phyloP scores from a whole-genome alignment of 2,329 filamentous ascomycete species.

The Didymella pomorum region DNA sequence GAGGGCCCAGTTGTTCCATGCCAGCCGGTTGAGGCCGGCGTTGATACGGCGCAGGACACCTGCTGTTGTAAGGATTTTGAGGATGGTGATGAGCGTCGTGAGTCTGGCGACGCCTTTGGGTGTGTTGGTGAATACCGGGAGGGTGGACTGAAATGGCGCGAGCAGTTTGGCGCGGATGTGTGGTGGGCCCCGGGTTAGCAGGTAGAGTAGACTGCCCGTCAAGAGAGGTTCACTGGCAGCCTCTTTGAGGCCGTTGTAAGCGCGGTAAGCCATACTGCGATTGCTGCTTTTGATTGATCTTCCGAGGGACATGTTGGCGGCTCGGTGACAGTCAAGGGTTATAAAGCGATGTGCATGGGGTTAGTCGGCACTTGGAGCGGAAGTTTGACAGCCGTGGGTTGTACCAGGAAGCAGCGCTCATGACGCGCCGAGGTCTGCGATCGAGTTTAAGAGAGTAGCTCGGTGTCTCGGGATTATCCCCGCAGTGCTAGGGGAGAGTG shows the following conservation, averaged over 20 bases:
- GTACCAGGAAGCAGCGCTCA: not conserved
- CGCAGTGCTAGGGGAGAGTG: slow-evolving; percentile 5
- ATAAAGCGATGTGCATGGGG: not conserved
- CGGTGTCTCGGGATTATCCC: not conserved
- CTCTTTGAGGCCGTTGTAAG: slow-evolving; percentile 6
- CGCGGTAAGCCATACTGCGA: slow-evolving; percentile 14
- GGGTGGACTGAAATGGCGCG: slow-evolving; percentile 28
- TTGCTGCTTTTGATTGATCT: slow-evolving; percentile 4
- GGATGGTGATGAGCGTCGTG: slow-evolving; percentile 26
- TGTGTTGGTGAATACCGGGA: slow-evolving; percentile 21
- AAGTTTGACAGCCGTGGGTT: not conserved
- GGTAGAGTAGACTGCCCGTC: slow-evolving; percentile 34
- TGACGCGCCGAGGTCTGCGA: slow-evolving; percentile 9
- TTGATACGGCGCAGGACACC: slow-evolving; percentile 31
- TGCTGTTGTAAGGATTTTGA: slow-evolving; percentile 34
- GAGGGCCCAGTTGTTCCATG: slow-evolving; percentile 49
- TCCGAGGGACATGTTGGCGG: slow-evolving; percentile 2
- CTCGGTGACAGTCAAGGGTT: not conserved
- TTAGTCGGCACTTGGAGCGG: not conserved
- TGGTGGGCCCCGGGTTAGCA: slow-evolving; percentile 36
- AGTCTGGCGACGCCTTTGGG: slow-evolving; percentile 32
- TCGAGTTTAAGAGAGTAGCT: slow-evolving; percentile 3
- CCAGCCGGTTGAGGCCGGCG: slow-evolving; percentile 29
- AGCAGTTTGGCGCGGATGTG: slow-evolving; percentile 35
- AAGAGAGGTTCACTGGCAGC: slow-evolving; percentile 27